phyloP scores from a whole-genome alignment of 306 rosid genomes.

The Begonia peltatifolia region DNA sequence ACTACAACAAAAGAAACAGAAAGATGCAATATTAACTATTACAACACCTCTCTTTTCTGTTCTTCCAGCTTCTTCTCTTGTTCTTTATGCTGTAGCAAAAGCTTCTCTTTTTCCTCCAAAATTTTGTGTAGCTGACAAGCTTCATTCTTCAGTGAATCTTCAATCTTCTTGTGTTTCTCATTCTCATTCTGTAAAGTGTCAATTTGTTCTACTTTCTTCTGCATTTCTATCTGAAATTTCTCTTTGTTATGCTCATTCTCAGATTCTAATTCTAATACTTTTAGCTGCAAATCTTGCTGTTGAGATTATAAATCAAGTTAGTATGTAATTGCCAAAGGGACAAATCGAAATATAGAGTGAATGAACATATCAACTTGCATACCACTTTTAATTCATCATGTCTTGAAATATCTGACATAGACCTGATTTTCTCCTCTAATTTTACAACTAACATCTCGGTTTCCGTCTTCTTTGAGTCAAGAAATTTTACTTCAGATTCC shows the following conservation, averaged over 20 bases:
- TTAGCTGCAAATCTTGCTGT: constrained; percentile 63
- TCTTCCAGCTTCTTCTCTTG: constrained; percentile 62
- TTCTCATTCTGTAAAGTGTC: constrained; percentile 37
- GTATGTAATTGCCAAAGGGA: constrained; percentile 3
- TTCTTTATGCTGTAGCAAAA: constrained; percentile 38
- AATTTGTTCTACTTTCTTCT: constrained; percentile 50
- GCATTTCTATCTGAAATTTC: constrained; percentile 45
- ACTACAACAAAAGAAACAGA: neutral
- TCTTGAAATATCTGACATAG: constrained; percentile 41
- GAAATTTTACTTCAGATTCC: constrained; percentile 55
- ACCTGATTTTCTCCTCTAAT: constrained; percentile 43
- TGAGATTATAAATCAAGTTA: constrained; percentile 19
- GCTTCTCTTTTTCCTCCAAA: constrained; percentile 55
- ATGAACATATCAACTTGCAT: constrained; percentile 15
- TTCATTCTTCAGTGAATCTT: constrained; percentile 45
- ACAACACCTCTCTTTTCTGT: constrained; percentile 48
- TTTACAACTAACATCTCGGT: constrained; percentile 45
- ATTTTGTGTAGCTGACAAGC: constrained; percentile 23
- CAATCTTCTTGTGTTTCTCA: constrained; percentile 36
- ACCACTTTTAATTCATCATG: constrained; percentile 64
- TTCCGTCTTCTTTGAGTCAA: constrained; percentile 47
- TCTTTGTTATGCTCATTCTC: constrained; percentile 46
- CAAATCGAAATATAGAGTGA: constrained; percentile 8
- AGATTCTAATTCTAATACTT: constrained; percentile 47
- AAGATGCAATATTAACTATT: neutral